Conservation (phyloP, 2,329 filamentous ascomycete genomes). For the Dendrostoma leiphaemia region DNA sequence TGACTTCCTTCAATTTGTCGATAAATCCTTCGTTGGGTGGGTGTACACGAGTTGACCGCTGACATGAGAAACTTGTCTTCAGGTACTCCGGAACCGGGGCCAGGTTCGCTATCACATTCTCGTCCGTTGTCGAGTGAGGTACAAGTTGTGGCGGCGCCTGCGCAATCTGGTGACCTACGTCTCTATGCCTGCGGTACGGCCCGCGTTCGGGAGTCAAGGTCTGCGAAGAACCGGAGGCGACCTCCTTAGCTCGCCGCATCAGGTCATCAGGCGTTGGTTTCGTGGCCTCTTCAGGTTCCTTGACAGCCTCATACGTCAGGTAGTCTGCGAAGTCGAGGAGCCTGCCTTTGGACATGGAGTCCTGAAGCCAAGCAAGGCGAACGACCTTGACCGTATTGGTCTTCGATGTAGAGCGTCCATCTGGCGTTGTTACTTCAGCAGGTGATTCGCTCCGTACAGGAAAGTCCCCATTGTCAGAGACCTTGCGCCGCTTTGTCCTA, state of each 20-base stretch:
- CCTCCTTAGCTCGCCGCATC: constrained; percentile 9
- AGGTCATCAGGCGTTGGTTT: constrained; percentile 7
- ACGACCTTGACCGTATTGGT: constrained; percentile 44
- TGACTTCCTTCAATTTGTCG: constrained; percentile 69
- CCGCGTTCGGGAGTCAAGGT: neutral
- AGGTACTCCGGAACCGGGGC: constrained; percentile 69
- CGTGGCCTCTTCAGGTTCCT: neutral
- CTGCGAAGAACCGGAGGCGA: constrained; percentile 4
- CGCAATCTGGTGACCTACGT: constrained; percentile 15
- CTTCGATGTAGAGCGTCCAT: neutral
- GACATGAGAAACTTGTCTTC: constrained; percentile 71
- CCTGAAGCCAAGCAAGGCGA: constrained; percentile 57
- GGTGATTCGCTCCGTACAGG: constrained; percentile 22
- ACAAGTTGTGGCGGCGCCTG: constrained; percentile 44
- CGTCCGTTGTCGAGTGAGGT: constrained; percentile 74
- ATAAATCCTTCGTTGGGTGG: constrained; percentile 77
- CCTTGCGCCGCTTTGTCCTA: constrained; percentile 23
- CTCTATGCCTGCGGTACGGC: constrained; percentile 16
- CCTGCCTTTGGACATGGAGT: constrained; percentile 44
- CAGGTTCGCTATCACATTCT: constrained; percentile 57
- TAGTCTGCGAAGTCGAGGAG: constrained; percentile 51
- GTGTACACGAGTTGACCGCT: constrained; percentile 68
- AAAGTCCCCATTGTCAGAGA: constrained; percentile 20
- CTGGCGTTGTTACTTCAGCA: constrained; percentile 14
- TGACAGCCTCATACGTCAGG: constrained; percentile 52